Percentiles rank a stretch among this genome's conserved stretches.
These are phyloP conservation scores for Cymodocea nodosa DNA, from an alignment of 116 monocot genomes.

Conservation along the genomic window DNA sequence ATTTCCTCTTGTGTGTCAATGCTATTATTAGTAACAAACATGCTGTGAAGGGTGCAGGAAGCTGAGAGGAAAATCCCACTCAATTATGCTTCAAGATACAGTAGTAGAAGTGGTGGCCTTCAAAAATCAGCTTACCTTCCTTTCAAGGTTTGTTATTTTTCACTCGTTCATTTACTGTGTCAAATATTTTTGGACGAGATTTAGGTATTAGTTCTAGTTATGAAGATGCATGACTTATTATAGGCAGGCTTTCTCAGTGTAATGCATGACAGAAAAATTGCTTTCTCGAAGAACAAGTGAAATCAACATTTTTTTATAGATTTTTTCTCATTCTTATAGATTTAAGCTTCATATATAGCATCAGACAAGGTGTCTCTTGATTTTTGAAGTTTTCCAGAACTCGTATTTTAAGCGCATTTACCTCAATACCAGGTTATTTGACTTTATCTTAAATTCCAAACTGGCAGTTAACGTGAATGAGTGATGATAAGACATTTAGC, in stretches of 20 bases:
- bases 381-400: too few species aligned
- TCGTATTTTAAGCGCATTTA: neutral
- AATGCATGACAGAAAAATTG: too few species aligned
- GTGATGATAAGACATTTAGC: neutral
- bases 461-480: neutral
- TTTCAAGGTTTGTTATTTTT: constrained; percentile 61
- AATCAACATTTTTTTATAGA: too few species aligned
- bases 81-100: constrained; percentile 99
- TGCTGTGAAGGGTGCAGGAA: constrained; percentile 58
- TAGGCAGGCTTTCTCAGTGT: too few species aligned
- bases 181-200: neutral
- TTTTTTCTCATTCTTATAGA: too few species aligned
- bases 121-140: constrained; percentile 96
- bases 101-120: constrained; percentile 66
- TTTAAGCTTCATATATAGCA: too few species aligned
- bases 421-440: neutral
- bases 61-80: constrained; percentile 99
- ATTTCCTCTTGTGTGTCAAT: neutral
- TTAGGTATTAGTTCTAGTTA: too few species aligned
- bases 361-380: too few species aligned
- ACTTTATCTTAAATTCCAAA: constrained; percentile 1
- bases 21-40: constrained; percentile 9
- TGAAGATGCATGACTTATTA: too few species aligned
- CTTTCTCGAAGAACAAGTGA: too few species aligned
- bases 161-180: neutral